A percentile compares a stretch with the other conserved stretches of the same genome.
These are phyloP conservation scores for Dryas drummondii DNA, from an alignment of 306 rosid genomes.

Conservation along the genomic window DNA sequence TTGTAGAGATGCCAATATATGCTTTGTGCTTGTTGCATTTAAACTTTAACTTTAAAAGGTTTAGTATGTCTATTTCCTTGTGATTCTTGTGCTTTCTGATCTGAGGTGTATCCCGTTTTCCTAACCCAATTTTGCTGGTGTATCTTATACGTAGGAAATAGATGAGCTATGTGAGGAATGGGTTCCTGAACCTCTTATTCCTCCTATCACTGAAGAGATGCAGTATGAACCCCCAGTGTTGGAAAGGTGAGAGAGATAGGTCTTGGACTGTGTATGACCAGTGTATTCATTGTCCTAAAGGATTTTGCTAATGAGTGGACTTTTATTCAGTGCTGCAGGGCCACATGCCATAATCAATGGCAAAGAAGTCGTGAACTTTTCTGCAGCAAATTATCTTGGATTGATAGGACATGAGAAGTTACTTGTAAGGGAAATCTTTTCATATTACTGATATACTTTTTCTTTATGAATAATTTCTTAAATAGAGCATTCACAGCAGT, in stretches of 20 bases:
- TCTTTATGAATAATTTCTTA: slow-evolving; percentile 9
- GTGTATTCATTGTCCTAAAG: slow-evolving; percentile 7
- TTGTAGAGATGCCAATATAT: not conserved
- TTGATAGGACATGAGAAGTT: slow-evolving; percentile 78
- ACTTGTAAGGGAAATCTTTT: slow-evolving; percentile 59
- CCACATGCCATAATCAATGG: slow-evolving; percentile 75
- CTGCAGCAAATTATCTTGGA: slow-evolving; percentile 97
- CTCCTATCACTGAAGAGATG: slow-evolving; percentile 67
- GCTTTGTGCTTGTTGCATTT: not conserved
- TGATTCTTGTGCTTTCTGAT: not conserved
- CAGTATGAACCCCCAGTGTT: slow-evolving; percentile 77
- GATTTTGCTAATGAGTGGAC: slow-evolving; percentile 25
- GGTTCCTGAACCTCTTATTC: slow-evolving; percentile 94
- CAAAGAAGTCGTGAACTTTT: slow-evolving; percentile 90
- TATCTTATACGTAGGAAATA: slow-evolving; percentile 59
- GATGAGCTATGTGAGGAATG: slow-evolving; percentile 93
- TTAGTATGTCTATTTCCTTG: not conserved
- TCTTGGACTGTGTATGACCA: not conserved
- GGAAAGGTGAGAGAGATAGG: slow-evolving; percentile 78
- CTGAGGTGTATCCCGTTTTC: slow-evolving; percentile 3
- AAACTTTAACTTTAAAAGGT: not conserved
- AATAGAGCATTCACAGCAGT: slow-evolving; percentile 27
- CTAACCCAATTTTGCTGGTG: slow-evolving; percentile 10
- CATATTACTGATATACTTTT: slow-evolving; percentile 4
- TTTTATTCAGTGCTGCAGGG: slow-evolving; percentile 88